Base-by-base conservation (phyloP, 108 stramenopile species). In the Cyclostephanos tholiformis region DNA sequence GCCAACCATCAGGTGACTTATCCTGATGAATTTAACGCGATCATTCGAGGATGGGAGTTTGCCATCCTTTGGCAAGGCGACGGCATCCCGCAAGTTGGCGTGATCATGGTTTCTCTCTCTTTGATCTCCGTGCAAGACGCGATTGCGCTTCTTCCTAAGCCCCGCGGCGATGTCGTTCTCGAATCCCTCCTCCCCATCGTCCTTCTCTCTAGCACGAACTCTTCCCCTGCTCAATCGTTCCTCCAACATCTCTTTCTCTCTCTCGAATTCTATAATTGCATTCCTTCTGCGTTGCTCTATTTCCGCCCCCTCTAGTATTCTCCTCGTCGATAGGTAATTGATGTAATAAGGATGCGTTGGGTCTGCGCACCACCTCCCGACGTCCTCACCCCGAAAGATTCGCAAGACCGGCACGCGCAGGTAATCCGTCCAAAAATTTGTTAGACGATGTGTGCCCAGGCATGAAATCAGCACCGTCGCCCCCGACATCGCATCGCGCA, bases 1-100 rank as follows among this genome's bases (percentile, higher is more conserved):
- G 2, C 62, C 75, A 0, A 90, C 69, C 44, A 66, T 82, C 0
- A 85, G 58, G 67, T 92, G 86, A 23, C 86, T 84, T 25, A 92
- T 83, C 19, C 91, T 87, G 67, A 92, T 80, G 63, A 90, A 87
- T 30, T 89, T 85, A 27, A 92, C 86, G 22, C 86, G 69, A 71
- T 78, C 77, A 0, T 43, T 71, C 19, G 70, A 29, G 17, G 59
- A 71, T 50, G 77, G 70, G 39, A 65, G 61, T 29, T 22, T 41
- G 16, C 72, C 72, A 38, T 65, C 17, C 20, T 38, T 63, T 17
- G 72, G 63, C 62, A 73, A 53, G 26, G 25, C 48, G 20, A 64
- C 20, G 76, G 78, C 29, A 56, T 44, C 30, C 14, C 51, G 39
- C 48, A 39, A n/a, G 53, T 41, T 46, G 43, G 29, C 26, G 43